phyloP scores from a whole-genome alignment of 2,329 filamentous ascomycete genomes.

The Aspergillus tamarii region DNA sequence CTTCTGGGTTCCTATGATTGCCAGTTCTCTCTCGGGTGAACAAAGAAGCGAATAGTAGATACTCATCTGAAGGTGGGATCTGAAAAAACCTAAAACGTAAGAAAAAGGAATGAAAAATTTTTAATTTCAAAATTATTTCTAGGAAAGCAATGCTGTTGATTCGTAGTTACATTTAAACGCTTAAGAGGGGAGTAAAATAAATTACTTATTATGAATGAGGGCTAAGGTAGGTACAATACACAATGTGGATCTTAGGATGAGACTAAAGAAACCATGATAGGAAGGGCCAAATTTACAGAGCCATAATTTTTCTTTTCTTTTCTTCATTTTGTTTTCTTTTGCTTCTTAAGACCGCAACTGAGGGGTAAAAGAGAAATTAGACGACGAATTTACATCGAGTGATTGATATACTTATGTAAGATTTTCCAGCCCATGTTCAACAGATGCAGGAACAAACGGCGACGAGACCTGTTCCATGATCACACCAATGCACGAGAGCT shows the following conservation, averaged over 20 bases:
- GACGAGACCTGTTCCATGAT: not conserved
- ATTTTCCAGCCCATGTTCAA: not conserved
- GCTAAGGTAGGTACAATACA: not conserved
- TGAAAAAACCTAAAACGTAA: too few species aligned
- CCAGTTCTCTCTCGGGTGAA: not conserved
- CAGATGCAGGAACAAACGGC: not conserved
- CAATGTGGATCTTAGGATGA: constrained; percentile 8
- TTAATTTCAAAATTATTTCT: too few species aligned
- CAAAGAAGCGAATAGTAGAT: too few species aligned
- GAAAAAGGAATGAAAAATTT: too few species aligned
- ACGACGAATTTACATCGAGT: too few species aligned
- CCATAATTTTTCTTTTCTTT: too few species aligned
- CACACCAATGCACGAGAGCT: not conserved
- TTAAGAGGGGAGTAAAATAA: not conserved
- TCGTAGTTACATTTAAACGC: not conserved
- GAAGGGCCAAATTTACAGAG: too few species aligned
- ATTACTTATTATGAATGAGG: not conserved
- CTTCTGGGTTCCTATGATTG: not conserved
- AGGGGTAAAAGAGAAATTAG: too few species aligned
- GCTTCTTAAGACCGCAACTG: too few species aligned
- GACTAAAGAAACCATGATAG: not conserved
- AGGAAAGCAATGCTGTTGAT: not conserved
- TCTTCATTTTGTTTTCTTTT: too few species aligned
- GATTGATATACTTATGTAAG: too few species aligned
- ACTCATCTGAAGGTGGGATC: too few species aligned